Evolutionary conservation across 331 rosid species (phyloP), one percentile per base, ranked within the genome.

Genomic region (Dryas integrifolia): DNA sequence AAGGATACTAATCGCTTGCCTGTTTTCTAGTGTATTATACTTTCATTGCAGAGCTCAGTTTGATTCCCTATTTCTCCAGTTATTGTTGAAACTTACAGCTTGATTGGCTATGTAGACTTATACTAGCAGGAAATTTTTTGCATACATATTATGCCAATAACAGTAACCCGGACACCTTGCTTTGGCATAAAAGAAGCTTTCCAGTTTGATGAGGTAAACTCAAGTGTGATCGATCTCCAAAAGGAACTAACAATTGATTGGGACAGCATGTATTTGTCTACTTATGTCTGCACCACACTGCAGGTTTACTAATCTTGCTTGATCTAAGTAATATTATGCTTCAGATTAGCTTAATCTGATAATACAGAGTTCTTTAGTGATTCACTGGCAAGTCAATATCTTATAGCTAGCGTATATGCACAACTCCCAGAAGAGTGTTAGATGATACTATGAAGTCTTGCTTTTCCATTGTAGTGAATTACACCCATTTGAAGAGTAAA

Each of bases 161-260:
- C 35, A 26, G 78, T 16, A 26, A 40, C 43, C 72, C 45, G 40
- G 55, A 38, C 11, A 26, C 48, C 24, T 40, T 75, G 53, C 74
- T 47, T 14, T 21, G 8, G 21, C 53, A 64, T 65, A 52, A n/a
- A 30, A 67, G 68, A 66, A 14, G 74, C 58, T 59, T 66, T 46
- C 9, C 45, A n/a, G 67, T 71, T 71, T n/a, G 62, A 67, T 40
- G 24, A 67, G 72, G 70, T 13, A 70, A 53, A 52, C 62, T 46
- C 70, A 64, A 45, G 18, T 55, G 65, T 13, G 44, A 41, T 56
- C 56, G 44, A 41, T 56, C 56, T 24, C 62, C 58, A 50, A 7
- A n/a, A 58, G 68, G 39, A 76, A 15, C 49, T 26, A 18, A 39
- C 65, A 48, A 43, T 35, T 55, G 68, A 69, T 63, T 15, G 43